These are phyloP conservation scores for Diaporthe vexans DNA, from an alignment of 2,329 filamentous ascomycete genomes.

Conservation along the genomic window DNA sequence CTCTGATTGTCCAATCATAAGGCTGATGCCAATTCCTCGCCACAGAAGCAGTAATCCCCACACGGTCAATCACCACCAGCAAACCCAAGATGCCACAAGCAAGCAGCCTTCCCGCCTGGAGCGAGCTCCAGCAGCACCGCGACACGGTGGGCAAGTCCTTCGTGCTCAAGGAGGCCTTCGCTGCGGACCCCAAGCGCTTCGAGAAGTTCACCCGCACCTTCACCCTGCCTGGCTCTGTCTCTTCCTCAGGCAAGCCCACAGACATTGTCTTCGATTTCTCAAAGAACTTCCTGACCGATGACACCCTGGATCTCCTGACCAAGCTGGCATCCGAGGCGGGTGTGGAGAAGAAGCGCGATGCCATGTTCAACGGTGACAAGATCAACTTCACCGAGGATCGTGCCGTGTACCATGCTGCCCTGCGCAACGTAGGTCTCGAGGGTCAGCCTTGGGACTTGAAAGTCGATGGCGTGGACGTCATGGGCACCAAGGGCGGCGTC, in stretches of 20 bases:
- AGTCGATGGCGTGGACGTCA: constrained; percentile 93
- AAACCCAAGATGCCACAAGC: constrained; percentile 79
- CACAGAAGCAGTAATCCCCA: constrained; percentile 7
- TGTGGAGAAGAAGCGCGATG: constrained; percentile 93
- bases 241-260: constrained; percentile 66
- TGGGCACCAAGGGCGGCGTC: constrained; percentile 89
- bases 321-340: constrained; percentile 93
- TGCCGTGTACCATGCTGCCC: constrained; percentile 94
- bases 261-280: constrained; percentile 98
- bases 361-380: constrained; percentile 97
- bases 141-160: constrained; percentile 88
- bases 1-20: neutral
- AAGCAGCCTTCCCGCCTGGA: constrained; percentile 88
- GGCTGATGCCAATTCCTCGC: neutral
- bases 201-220: constrained; percentile 91
- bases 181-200: constrained; percentile 89
- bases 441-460: constrained; percentile 77
- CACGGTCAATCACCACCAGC: constrained; percentile 2
- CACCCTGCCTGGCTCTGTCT: constrained; percentile 81
- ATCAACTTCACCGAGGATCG: constrained; percentile 99
- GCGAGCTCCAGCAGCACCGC: constrained; percentile 91
- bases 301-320: constrained; percentile 88
- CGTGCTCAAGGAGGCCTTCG: constrained; percentile 93
- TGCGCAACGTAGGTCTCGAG: constrained; percentile 81
- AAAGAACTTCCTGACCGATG: constrained; percentile 98